These are phyloP conservation scores for Fraxinus sp. DNA, from an alignment of 305 asterid genomes.

Conservation along the genomic window DNA sequence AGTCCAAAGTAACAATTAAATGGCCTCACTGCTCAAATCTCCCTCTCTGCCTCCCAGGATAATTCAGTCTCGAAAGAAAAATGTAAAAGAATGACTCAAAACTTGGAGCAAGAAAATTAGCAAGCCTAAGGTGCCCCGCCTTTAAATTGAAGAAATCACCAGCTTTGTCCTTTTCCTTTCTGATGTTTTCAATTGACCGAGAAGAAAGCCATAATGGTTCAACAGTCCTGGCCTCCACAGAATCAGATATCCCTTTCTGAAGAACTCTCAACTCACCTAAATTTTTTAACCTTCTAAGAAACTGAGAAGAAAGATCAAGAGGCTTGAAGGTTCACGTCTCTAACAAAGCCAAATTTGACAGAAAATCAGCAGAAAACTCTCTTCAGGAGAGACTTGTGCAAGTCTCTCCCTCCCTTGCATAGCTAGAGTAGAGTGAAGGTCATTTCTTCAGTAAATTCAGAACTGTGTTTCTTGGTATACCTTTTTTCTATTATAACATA, in stretches of 20 bases:
- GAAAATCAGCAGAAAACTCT: not conserved
- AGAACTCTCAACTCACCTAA: not conserved
- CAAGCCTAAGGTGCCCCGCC: not conserved
- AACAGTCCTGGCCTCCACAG: not conserved
- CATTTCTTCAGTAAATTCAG: not conserved
- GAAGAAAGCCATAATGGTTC: not conserved
- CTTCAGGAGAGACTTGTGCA: not conserved
- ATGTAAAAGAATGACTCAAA: not conserved
- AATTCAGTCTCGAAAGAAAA: not conserved
- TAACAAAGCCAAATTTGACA: not conserved
- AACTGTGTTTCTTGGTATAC: not conserved
- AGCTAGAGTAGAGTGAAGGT: not conserved
- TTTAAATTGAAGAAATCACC: not conserved
- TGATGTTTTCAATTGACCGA: not conserved
- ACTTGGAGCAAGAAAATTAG: not conserved
- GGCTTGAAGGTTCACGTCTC: not conserved
- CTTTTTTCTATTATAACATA: not conserved
- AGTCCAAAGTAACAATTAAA: not conserved
- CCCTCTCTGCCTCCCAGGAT: not conserved
- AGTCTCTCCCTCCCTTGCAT: not conserved
- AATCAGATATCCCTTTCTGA: not conserved
- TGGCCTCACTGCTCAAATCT: not conserved
- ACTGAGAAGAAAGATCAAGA: not conserved
- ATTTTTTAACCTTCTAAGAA: not conserved
- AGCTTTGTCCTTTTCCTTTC: not conserved